Percentiles rank a stretch among this genome's conserved stretches.
These are phyloP conservation scores for Ophiosphaerella narmari DNA, from an alignment of 2,329 filamentous ascomycete species.

Conservation along the genomic window DNA sequence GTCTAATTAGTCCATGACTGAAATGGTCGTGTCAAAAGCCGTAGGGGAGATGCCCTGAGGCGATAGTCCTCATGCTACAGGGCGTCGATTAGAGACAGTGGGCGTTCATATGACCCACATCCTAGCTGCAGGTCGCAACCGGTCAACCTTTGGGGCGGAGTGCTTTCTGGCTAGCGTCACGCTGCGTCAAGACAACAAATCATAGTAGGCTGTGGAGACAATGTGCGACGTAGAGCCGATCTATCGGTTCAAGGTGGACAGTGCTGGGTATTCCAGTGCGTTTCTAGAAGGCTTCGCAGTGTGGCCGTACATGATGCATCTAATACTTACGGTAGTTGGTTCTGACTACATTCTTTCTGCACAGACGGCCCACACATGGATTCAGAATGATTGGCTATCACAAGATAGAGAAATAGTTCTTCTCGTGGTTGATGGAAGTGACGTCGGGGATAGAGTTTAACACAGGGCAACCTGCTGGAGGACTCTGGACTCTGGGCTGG, in stretches of 20 bases:
- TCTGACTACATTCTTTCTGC: background rate
- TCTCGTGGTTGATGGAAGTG: background rate
- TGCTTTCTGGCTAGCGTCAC: constrained; percentile 2
- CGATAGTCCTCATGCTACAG: constrained; percentile 11
- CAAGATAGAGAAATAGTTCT: background rate
- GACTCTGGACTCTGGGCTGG: no score
- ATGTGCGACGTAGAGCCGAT: constrained; percentile 11
- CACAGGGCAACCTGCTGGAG: constrained; percentile 1
- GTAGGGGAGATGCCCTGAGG: constrained; percentile 15
- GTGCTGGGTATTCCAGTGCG: constrained; percentile 8
- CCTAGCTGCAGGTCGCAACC: constrained; percentile 13
- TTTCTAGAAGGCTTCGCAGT: constrained; percentile 22
- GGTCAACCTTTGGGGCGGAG: constrained; percentile 16
- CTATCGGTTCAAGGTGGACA: constrained; percentile 9
- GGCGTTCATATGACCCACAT: constrained; percentile 18
- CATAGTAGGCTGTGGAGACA: constrained; percentile 10
- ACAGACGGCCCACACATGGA: background rate
- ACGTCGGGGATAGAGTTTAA: constrained; percentile 2
- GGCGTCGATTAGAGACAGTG: constrained; percentile 15
- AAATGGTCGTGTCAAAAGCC: constrained; percentile 13
- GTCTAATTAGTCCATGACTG: constrained; percentile 21
- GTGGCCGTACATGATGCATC: constrained; percentile 18
- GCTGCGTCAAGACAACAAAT: constrained; percentile 13
- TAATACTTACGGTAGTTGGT: constrained; percentile 2
- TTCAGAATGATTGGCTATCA: background rate